Evolutionary conservation across 2,329 filamentous ascomycete genomes (phyloP), one percentile per base, ranked within the genome.

Genomic region (Apiospora phragmitis): DNA sequence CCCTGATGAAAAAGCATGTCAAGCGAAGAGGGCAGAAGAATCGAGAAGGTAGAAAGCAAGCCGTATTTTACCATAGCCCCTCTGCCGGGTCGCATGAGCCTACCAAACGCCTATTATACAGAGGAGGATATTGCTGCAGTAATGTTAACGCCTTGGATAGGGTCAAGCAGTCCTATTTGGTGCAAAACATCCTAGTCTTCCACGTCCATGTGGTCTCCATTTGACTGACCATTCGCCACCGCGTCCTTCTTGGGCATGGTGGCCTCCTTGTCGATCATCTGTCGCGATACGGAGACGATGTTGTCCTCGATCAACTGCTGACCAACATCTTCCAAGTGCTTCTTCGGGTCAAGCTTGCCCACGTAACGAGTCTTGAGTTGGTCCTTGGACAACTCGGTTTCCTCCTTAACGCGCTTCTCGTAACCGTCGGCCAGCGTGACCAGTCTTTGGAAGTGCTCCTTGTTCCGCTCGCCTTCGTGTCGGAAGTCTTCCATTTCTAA

Each of bases 251-350:
- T 91, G 26, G 95, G 94, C 83, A 97, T 93, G 6, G 94, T 96
- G 4, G 96, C 96, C 83, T 99, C 96, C 85, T 98, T 98, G 85
- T 98, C 96, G 78, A 99, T 98, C 95, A 99, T 98, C 83, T 98
- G 96, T 81, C 95, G 89, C 74, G 94, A 97, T n/a, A 99, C 95
- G 4, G 94, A 94, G 16, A 99, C 96, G 74, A 99, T 99, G 84
- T 99, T 99, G 88, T 99, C 96, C 85, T 99, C 97, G 78, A 99
- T 98, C 74, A 98, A 89, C 81, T 97, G 92, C 83, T 98, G 95
- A 70, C 96, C 96, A 65, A 99, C 94, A 77, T 97, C 94, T 83
- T 98, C 95, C 80, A 99, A 89, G 82, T 99, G 97, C 88, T 99
- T 99, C 92, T 99, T 99, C 70, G 96, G 96, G 79, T 99, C 96